Evolutionary conservation across 179 eudicot genomes (phyloP).

Genomic region (Corrigiola litoralis): DNA sequence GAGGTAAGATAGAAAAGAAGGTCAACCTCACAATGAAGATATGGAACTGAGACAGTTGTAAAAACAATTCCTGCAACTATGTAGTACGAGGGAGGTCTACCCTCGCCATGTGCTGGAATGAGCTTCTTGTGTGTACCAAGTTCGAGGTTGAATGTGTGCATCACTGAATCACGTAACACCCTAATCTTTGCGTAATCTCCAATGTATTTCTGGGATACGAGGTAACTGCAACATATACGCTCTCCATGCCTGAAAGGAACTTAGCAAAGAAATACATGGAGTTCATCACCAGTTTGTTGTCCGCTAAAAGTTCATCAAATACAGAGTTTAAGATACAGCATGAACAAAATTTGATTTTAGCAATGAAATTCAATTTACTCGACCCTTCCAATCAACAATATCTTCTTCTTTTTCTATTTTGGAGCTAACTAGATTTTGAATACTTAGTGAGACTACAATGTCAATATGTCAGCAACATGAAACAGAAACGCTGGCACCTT

Average conservation of each 20-base stretch:
- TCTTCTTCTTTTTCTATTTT: too few species aligned
- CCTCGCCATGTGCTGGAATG: slow-evolving; percentile 68
- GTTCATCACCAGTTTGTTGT: not conserved
- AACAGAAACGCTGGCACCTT: not conserved
- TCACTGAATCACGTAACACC: slow-evolving; percentile 66
- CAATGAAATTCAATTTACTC: not conserved
- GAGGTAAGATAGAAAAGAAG: not conserved
- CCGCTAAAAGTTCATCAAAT: not conserved
- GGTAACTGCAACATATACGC: slow-evolving; percentile 84
- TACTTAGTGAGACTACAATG: not conserved
- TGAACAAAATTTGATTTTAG: not conserved
- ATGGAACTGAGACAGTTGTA: slow-evolving; percentile 77
- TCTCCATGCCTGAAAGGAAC: slow-evolving; percentile 92
- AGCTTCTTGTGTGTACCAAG: slow-evolving; percentile 60
- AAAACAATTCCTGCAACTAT: slow-evolving; percentile 89
- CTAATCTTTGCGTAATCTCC: slow-evolving; percentile 66
- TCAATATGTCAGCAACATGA: not conserved
- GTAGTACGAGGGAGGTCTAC: slow-evolving; percentile 85
- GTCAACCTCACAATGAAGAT: slow-evolving; percentile 68
- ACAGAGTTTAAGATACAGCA: not conserved
- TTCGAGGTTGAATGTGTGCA: slow-evolving; percentile 43
- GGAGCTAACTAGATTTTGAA: not conserved
- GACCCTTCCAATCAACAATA: not conserved
- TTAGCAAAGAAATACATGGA: slow-evolving; percentile 12
- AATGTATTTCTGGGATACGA: slow-evolving; percentile 71